A percentile compares a stretch with the other conserved stretches of the same genome.
These are phyloP conservation scores for Spatholobus suberectus DNA, from an alignment of 306 rosid genomes.

Conservation along the genomic window DNA sequence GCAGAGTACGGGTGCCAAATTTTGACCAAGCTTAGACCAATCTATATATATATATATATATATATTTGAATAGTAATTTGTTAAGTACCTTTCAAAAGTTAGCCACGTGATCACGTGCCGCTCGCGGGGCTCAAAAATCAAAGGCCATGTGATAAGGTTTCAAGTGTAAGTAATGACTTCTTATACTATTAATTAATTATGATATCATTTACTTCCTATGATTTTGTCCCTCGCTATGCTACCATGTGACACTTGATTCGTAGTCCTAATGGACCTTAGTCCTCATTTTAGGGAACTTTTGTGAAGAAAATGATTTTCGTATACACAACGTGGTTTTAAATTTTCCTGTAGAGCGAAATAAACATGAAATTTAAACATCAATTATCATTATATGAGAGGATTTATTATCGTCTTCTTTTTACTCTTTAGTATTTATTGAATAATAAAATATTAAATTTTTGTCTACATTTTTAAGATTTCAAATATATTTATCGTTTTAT, in stretches of 20 bases:
- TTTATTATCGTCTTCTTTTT: background rate
- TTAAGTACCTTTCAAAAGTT: background rate
- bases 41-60: background rate
- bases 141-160: slow-evolving; percentile 36
- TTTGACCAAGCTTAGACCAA: slow-evolving; percentile 31
- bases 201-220: background rate
- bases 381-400: background rate
- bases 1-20: background rate
- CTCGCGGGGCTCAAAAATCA: slow-evolving; percentile 37
- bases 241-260: background rate
- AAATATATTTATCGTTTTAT: too few relatives aligned
- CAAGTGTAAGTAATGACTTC: background rate
- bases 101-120: slow-evolving; percentile 57
- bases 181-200: background rate
- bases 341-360: background rate
- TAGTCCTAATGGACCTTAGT: background rate
- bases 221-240: slow-evolving; percentile 23
- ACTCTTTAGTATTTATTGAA: too few relatives aligned
- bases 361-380: background rate
- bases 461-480: too few relatives aligned
- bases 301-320: background rate
- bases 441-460: too few relatives aligned
- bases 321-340: background rate
- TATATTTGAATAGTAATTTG: background rate
- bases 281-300: background rate